A percentile compares a stretch with the other conserved stretches of the same genome.
These are phyloP conservation scores for Camellia sinensis DNA, from an alignment of 148 eudicot genomes.

Conservation along the genomic window DNA sequence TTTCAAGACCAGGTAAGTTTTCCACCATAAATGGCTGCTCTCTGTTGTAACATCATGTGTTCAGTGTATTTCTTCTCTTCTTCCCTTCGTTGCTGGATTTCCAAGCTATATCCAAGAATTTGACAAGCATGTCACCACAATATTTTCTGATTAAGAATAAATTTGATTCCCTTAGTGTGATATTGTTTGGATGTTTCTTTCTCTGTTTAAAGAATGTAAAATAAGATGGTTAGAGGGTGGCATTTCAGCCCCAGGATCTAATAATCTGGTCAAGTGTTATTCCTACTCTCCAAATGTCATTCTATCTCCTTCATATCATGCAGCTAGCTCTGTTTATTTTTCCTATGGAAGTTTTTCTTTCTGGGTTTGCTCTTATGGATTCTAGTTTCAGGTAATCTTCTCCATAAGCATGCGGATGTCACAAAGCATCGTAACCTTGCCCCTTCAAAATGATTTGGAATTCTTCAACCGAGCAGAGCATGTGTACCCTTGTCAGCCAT, in stretches of 20 bases:
- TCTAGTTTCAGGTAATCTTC: conserved; percentile 37
- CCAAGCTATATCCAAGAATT: no score
- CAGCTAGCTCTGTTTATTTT: neutral
- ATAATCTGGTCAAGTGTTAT: neutral
- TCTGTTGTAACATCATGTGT: neutral
- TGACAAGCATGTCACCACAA: no score
- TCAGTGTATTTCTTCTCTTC: neutral
- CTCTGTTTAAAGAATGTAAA: neutral
- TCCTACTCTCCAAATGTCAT: neutral
- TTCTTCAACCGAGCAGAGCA: no score
- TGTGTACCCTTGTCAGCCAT: neutral
- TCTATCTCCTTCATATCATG: neutral
- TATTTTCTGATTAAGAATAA: no score
- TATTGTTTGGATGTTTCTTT: no score
- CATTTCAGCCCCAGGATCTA: neutral
- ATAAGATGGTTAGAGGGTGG: neutral
- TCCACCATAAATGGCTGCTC: conserved; percentile 5
- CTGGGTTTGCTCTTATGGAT: conserved; percentile 2
- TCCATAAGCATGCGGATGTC: conserved; percentile 21
- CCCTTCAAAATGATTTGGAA: no score
- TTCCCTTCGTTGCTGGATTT: neutral
- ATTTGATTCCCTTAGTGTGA: no score
- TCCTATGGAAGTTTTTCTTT: neutral
- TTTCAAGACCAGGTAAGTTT: conserved; percentile 64
- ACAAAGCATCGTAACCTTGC: conserved; percentile 21